Percentiles rank a stretch among this genome's conserved stretches.
phyloP scores from a whole-genome alignment of 2,329 filamentous ascomycete genomes.

The Lecanicillium sp. region DNA sequence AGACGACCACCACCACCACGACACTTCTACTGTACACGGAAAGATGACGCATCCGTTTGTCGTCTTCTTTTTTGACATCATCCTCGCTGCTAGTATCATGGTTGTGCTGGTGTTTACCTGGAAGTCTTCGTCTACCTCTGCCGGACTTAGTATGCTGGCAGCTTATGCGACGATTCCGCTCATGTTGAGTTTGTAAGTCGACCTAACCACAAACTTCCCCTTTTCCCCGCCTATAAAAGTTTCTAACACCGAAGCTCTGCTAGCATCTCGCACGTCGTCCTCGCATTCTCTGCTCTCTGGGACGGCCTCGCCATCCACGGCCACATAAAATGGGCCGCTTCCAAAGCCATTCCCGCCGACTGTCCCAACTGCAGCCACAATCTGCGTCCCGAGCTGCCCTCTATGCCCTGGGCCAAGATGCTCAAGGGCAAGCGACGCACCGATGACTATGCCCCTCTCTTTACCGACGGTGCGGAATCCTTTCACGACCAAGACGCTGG shows the following conservation, averaged over 20 bases:
- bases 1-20: slow-evolving; percentile 6
- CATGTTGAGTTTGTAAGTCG: slow-evolving; percentile 30
- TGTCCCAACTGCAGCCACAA: slow-evolving; percentile 31
- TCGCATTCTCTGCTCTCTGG: slow-evolving; percentile 28
- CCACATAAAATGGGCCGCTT: slow-evolving; percentile 29
- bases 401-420: slow-evolving; percentile 24
- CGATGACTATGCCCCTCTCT: slow-evolving; percentile 2
- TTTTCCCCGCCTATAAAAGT: background rate
- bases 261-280: slow-evolving; percentile 28
- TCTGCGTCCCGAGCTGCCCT: slow-evolving; percentile 28
- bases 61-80: slow-evolving; percentile 27
- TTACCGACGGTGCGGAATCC: slow-evolving; percentile 8
- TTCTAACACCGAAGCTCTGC: slow-evolving; percentile 3
- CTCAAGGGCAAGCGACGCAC: slow-evolving; percentile 7
- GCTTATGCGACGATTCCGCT: slow-evolving; percentile 34
- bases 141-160: slow-evolving; percentile 29
- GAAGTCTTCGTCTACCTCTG: slow-evolving; percentile 18
- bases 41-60: slow-evolving; percentile 22
- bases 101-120: slow-evolving; percentile 32
- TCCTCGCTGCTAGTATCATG: slow-evolving; percentile 28
- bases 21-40: slow-evolving; percentile 4
- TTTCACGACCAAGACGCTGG: slow-evolving; percentile 3
- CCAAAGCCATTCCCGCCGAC: slow-evolving; percentile 28
- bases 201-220: no score
- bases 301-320: slow-evolving; percentile 30